These are phyloP conservation scores for Panicum virgatum DNA, from an alignment of 202 grass and related monocot genomes.

Conservation along the genomic window DNA sequence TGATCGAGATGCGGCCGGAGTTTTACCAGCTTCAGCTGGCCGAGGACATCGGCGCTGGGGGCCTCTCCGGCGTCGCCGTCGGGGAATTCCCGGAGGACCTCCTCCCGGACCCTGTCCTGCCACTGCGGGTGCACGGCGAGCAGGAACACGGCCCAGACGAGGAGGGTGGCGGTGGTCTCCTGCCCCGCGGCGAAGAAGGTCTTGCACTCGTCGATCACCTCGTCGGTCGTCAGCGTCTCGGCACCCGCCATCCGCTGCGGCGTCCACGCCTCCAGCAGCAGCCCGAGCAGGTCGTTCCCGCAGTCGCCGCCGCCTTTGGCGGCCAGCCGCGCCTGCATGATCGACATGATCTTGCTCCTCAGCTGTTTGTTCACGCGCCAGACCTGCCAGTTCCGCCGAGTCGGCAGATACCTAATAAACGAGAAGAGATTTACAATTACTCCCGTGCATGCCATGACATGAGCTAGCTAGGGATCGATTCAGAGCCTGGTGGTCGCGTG, in stretches of 20 bases:
- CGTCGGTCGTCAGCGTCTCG: slow-evolving; percentile 36
- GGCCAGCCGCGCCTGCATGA: slow-evolving; percentile 29
- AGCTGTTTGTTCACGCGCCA: slow-evolving; percentile 35
- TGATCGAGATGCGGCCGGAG: not conserved
- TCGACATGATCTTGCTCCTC: slow-evolving; percentile 32
- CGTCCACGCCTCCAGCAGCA: slow-evolving; percentile 44
- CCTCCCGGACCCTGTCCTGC: slow-evolving; percentile 47
- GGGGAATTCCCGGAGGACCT: slow-evolving; percentile 23
- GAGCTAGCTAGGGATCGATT: too few relatives aligned
- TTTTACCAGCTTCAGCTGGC: slow-evolving; percentile 42
- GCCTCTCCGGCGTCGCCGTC: not conserved
- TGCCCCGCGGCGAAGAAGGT: slow-evolving; percentile 60
- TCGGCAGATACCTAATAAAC: slow-evolving; percentile 39
- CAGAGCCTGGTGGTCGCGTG: too few relatives aligned
- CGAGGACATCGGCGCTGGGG: slow-evolving; percentile 25
- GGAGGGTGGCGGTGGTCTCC: slow-evolving; percentile 41
- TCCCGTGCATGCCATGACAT: not conserved
- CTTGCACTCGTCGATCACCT: slow-evolving; percentile 64
- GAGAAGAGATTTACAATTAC: not conserved
- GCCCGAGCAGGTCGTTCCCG: slow-evolving; percentile 36
- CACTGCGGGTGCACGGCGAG: slow-evolving; percentile 45
- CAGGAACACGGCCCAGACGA: slow-evolving; percentile 51
- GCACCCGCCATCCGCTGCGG: not conserved
- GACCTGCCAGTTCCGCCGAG: slow-evolving; percentile 31
- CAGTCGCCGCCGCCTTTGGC: not conserved